Base-by-base conservation (phyloP, 768 basidiomycete genomes). In the Calocera cornea region DNA sequence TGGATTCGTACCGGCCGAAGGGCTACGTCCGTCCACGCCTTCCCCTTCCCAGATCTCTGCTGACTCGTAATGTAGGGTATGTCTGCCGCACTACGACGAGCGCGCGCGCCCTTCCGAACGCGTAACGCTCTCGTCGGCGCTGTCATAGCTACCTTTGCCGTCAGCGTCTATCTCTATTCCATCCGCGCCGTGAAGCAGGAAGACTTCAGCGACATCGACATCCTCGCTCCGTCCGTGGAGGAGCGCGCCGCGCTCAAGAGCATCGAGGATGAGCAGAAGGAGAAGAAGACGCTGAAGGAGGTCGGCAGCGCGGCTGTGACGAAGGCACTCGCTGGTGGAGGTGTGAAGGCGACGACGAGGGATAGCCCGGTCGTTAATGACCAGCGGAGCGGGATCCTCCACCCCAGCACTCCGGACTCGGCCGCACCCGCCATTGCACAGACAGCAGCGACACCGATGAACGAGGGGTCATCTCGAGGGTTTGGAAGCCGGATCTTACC, bases 161-260 rank as follows among this genome's bases (percentile, higher is more conserved):
- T 85, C 16, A 88, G 87, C 31, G 86, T 97, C 10, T 98, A 92
- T 85, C 81, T 86, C 2, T 98, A 97, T 78, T 94, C 93, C 19
- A 95, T 98, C 73, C 84, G 86, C 34, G 94, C 93, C 33, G 94
- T 97, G 66, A 92, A 89, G 74, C 94, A 97, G 74, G 94, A 97
- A 74, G 86, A 89, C 41, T 97, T 95, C 74, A 86, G 88, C 71
- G 91, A 92, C 74, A 81, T 91, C 44, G 90, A 91, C 72, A 88
- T 89, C 69, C 88, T 90, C 73, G 90, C 86, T 33, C 79, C 78
- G 69, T 83, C 83, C 44, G 80, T 87, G 72, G 75, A 74, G 34
- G 73, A 77, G 73, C 71, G 78, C 31, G 60, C 67, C 16, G 70
- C 66, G 44, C 70, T 76, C 54, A 67, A 70, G 41, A 72, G 74